phyloP scores from a whole-genome alignment of 2,329 filamentous ascomycete species.

The Hypoxylon sp. region DNA sequence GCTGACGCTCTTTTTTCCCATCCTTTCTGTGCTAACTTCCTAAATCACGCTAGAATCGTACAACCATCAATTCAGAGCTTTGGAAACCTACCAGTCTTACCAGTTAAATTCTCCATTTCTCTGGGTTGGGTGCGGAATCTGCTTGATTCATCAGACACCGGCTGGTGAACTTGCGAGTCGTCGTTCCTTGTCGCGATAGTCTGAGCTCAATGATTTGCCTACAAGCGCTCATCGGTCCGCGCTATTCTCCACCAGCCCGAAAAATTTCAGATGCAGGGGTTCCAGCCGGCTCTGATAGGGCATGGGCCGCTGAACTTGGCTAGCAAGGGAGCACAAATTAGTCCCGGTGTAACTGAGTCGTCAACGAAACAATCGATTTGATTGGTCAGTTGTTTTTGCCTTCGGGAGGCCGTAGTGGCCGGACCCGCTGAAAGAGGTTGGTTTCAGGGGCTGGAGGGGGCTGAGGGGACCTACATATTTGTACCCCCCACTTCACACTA shows the following conservation, averaged over 20 bases:
- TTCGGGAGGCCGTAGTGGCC: slow-evolving; percentile 17
- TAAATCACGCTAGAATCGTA: slow-evolving; percentile 29
- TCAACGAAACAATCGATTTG: slow-evolving; percentile 18
- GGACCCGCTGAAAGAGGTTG: slow-evolving; percentile 31
- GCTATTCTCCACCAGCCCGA: slow-evolving; percentile 32
- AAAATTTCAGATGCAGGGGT: slow-evolving; percentile 28
- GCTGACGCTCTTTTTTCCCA: slow-evolving; percentile 2
- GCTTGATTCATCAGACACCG: slow-evolving; percentile 23
- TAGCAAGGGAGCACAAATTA: background rate
- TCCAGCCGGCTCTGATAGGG: slow-evolving; percentile 37
- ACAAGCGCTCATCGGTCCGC: slow-evolving; percentile 32
- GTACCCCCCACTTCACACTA: slow-evolving; percentile 13
- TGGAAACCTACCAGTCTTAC: slow-evolving; percentile 7
- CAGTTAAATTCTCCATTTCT: slow-evolving; percentile 14
- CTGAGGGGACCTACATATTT: slow-evolving; percentile 9
- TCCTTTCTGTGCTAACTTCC: slow-evolving; percentile 14
- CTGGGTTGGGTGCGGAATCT: slow-evolving; percentile 22
- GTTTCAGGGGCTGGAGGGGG: slow-evolving; percentile 37
- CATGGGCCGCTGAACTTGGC: slow-evolving; percentile 16
- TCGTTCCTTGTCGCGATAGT: slow-evolving; percentile 34
- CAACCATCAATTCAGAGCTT: slow-evolving; percentile 12
- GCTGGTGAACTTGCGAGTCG: slow-evolving; percentile 27
- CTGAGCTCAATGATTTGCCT: slow-evolving; percentile 35
- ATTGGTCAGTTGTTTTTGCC: slow-evolving; percentile 41
- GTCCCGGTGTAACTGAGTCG: slow-evolving; percentile 19